Percentiles rank a stretch among this genome's conserved stretches.
Evolutionary conservation across 495 filamentous ascomycete species (phyloP).

Genomic region (Clohesyomyces aquaticus): DNA sequence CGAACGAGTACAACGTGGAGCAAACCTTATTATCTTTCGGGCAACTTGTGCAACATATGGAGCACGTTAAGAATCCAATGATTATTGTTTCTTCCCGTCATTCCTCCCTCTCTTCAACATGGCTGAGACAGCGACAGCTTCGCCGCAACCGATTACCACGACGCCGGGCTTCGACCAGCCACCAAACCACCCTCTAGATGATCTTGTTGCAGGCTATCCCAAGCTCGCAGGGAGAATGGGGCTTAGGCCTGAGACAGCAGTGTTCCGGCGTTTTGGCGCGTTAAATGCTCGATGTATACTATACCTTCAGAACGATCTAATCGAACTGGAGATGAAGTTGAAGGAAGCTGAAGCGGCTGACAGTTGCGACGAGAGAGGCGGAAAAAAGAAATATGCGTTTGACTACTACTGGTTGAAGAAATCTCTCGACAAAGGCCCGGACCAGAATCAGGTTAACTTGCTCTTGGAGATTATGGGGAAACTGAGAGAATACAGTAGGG

Average conservation of each 20-base stretch:
- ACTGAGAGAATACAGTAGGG: slow-evolving; percentile 13
- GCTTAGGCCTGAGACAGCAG: slow-evolving; percentile 4
- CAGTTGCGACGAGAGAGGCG: neutral
- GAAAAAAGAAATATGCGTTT: slow-evolving; percentile 1
- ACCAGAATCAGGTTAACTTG: neutral
- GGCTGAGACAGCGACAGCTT: no score
- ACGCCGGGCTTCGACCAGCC: no score
- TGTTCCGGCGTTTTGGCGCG: slow-evolving; percentile 7
- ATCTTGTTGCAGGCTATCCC: slow-evolving; percentile 16
- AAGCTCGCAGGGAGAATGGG: slow-evolving; percentile 10
- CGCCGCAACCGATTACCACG: no score
- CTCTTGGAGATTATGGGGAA: slow-evolving; percentile 8
- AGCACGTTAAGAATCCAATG: no score
- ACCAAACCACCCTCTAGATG: neutral
- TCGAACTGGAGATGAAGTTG: slow-evolving; percentile 1
- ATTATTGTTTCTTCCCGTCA: no score
- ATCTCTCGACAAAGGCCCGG: neutral
- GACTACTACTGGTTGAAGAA: slow-evolving; percentile 5
- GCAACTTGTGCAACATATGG: no score
- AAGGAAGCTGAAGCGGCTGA: neutral
- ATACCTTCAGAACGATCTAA: slow-evolving; percentile 8
- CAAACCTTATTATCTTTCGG: no score
- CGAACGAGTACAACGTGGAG: no score
- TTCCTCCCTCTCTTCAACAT: no score
- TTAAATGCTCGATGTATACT: slow-evolving; percentile 8